Conservation (phyloP, 331 rosid species). For the Malus hybrid region DNA sequence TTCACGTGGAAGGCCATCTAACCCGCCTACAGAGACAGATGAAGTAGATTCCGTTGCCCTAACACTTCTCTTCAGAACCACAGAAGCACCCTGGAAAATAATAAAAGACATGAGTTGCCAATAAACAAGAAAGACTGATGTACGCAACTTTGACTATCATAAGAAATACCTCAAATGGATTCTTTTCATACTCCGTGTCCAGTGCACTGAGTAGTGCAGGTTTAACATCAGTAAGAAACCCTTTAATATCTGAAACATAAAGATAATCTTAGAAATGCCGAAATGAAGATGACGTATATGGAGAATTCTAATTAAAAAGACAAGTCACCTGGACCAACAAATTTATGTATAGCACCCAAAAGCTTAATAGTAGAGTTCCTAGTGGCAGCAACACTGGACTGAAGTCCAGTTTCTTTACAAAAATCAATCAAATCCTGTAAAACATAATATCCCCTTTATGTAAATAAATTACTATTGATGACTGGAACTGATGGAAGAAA, state of each 20-base stretch:
- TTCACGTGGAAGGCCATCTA: constrained; percentile 94
- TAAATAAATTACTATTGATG: not conserved
- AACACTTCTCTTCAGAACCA: constrained; percentile 61
- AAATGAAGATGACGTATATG: not conserved
- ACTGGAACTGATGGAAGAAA: not conserved
- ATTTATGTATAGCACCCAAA: constrained; percentile 85
- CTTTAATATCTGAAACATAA: constrained; percentile 73
- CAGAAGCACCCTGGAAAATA: constrained; percentile 64
- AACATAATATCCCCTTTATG: constrained; percentile 2
- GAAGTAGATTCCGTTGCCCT: constrained; percentile 50
- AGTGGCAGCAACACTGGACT: constrained; percentile 95
- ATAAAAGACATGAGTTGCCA: constrained; percentile 5
- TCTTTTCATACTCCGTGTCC: constrained; percentile 86
- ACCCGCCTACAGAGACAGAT: constrained; percentile 50
- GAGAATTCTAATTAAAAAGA: constrained; percentile 8
- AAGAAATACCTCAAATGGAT: constrained; percentile 73
- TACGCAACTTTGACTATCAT: not conserved
- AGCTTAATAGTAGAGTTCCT: constrained; percentile 92
- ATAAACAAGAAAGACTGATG: not conserved
- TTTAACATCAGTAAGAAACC: constrained; percentile 87
- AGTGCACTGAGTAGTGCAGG: constrained; percentile 97
- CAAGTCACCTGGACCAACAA: constrained; percentile 94
- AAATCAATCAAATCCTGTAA: constrained; percentile 91
- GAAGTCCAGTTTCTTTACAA: constrained; percentile 87
- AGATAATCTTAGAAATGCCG: constrained; percentile 14